phyloP scores from a whole-genome alignment of 2,329 filamentous ascomycete genomes.

The Massarina eburnea region DNA sequence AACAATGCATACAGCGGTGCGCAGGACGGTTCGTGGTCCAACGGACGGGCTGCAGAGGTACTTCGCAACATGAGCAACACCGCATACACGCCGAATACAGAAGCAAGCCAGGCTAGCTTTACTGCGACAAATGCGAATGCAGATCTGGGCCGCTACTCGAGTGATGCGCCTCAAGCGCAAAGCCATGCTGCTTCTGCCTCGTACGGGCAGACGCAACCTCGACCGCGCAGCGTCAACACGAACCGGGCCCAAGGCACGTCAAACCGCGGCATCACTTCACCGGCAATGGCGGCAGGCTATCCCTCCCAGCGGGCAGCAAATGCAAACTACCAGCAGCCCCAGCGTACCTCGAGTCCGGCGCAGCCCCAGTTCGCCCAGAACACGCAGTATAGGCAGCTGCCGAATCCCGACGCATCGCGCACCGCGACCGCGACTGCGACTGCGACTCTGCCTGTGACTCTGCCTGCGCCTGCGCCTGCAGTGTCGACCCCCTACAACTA shows the following conservation, averaged over 20 bases:
- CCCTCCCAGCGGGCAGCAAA: constrained; percentile 26
- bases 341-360: constrained; percentile 30
- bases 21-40: constrained; percentile 20
- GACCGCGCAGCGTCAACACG: constrained; percentile 30
- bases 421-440: too few species aligned
- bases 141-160: constrained; percentile 13
- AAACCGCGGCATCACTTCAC: constrained; percentile 24
- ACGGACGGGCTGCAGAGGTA: constrained; percentile 38
- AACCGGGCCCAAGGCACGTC: constrained; percentile 18
- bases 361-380: constrained; percentile 28
- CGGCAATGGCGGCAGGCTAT: constrained; percentile 24
- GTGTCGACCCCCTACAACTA: constrained; percentile 25
- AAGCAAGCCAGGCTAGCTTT: constrained; percentile 22
- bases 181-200: constrained; percentile 11
- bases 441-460: too few species aligned
- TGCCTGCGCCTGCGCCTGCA: constrained; percentile 10
- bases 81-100: constrained; percentile 20
- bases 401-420: constrained; percentile 22
- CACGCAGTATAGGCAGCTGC: constrained; percentile 18
- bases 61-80: constrained; percentile 38
- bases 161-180: constrained; percentile 14
- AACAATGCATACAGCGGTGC: constrained; percentile 19
- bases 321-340: constrained; percentile 27
- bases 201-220: constrained; percentile 29
- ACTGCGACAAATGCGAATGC: constrained; percentile 16